Conservation (phyloP, 2,329 filamentous ascomycete species). For the Sporothrix inflata region DNA sequence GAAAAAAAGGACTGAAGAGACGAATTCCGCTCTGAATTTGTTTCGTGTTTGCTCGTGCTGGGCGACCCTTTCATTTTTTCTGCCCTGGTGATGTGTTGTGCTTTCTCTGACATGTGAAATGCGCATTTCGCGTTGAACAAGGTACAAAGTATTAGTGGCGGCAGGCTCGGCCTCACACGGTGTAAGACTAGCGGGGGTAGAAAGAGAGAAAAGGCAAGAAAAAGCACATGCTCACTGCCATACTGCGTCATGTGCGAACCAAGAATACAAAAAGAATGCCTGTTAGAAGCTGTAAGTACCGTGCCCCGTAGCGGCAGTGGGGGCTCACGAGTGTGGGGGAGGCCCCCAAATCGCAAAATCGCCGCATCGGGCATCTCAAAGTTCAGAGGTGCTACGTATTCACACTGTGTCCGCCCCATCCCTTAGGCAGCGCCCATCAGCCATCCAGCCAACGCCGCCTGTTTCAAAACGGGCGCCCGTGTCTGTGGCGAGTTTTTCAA, state of each 20-base stretch:
- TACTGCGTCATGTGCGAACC: conserved; percentile 10
- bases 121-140: neutral
- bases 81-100: conserved; percentile 13
- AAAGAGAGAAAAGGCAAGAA: neutral
- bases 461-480: neutral
- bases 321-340: conserved; percentile 3
- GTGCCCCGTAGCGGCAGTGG: neutral
- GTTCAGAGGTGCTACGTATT: neutral
- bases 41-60: neutral
- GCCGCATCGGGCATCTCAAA: conserved; percentile 15
- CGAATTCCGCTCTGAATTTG: neutral
- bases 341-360: conserved; percentile 5
- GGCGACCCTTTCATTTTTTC: neutral
- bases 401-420: neutral
- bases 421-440: neutral
- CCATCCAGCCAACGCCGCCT: too few species aligned
- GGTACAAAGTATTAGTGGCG: neutral
- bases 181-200: neutral
- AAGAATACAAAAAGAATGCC: neutral
- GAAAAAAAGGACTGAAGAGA: neutral
- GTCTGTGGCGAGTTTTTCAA: neutral
- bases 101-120: conserved; percentile 1
- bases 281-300: neutral
- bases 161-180: conserved; percentile 7
- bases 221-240: conserved; percentile 18